Percentiles rank a stretch among this genome's conserved stretches.
Conservation (phyloP, 225 moss, liverwort and hornwort species). For the Polytrichum commune region DNA sequence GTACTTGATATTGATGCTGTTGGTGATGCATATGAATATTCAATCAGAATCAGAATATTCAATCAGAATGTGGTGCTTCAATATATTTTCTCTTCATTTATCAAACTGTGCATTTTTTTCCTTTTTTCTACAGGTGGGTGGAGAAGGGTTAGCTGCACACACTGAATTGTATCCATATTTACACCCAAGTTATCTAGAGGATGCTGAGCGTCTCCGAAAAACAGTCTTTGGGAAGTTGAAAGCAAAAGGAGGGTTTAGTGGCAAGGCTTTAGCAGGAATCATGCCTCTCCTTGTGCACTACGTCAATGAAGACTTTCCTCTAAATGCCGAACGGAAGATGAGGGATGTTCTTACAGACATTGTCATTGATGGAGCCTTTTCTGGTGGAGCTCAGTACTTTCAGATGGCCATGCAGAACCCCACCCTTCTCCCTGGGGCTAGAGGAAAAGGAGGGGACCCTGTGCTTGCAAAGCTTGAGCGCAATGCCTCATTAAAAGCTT, state of each 20-base stretch:
- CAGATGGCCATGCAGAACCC: slow-evolving; percentile 85
- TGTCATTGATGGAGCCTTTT: slow-evolving; percentile 90
- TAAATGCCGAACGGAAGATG: slow-evolving; percentile 86
- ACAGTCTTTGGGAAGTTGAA: slow-evolving; percentile 70
- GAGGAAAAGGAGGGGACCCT: slow-evolving; percentile 71
- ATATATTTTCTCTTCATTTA: neutral
- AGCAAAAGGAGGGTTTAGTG: slow-evolving; percentile 70
- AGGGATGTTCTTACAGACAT: slow-evolving; percentile 84
- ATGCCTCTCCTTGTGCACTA: slow-evolving; percentile 88
- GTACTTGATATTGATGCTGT: too few species aligned
- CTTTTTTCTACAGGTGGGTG: slow-evolving; percentile 54
- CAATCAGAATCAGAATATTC: neutral
- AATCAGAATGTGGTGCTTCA: neutral
- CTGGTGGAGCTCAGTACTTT: slow-evolving; percentile 91
- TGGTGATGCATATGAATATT: too few species aligned
- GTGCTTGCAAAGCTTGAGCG: slow-evolving; percentile 57
- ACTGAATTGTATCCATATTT: slow-evolving; percentile 74
- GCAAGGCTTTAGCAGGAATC: slow-evolving; percentile 74
- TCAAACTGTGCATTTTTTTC: too few species aligned
- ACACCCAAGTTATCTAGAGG: slow-evolving; percentile 79
- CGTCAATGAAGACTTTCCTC: slow-evolving; percentile 89
- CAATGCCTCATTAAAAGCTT: slow-evolving; percentile 49
- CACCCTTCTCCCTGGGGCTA: slow-evolving; percentile 44
- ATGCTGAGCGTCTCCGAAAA: slow-evolving; percentile 54
- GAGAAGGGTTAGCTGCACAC: slow-evolving; percentile 76